Base-by-base conservation (phyloP, 768 basidiomycete species). In the Suillus decipiens region DNA sequence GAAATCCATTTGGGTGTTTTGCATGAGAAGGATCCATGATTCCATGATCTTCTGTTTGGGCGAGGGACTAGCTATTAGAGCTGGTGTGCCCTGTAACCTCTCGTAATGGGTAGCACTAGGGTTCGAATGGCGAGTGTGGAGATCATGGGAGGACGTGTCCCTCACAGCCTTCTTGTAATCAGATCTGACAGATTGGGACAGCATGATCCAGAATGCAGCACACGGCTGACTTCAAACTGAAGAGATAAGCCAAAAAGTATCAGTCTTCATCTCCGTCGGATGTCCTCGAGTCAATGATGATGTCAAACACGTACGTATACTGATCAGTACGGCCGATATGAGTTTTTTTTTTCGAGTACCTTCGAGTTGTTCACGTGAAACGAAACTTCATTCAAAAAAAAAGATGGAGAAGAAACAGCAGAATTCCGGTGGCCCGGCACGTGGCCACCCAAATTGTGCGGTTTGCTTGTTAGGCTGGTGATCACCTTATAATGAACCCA, bases 401-500 rank as follows among this genome's bases (percentile, higher is more conserved):
- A 22, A 14, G 15, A 48, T 47, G 45, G 11, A 47, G 36, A 50
- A 55, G 37, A 59, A 55, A 54, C n/a, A 48, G 43, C 34, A 11
- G 34, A 34, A 65, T 63, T 67, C 62, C 65, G 50, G 68, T 65
- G 63, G 62, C 19, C 57, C 73, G 50, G 50, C 50, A 75, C 72
- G 72, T 73, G 70, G 66, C 61, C 15, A 62, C 63, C 69, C 60
- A 72, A 72, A 68, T 63, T n/a, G 73, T 73, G 53, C 60, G 63
- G 67, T 65, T 73, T 63, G 64, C 69, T 66, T 54, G 68, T 70
- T 63, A 56, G 36, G 55, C 36, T 39, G 19, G 68, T 64, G 63
- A 67, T 70, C 64, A 70, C 61, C 62, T 66, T 75, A 75, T 73
- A 70, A 72, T 75, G 68, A 50, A 55, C 54, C 53, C 55, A 24